phyloP scores from a whole-genome alignment of 2,329 filamentous ascomycete genomes.

The Colletotrichum tamarilloi region DNA sequence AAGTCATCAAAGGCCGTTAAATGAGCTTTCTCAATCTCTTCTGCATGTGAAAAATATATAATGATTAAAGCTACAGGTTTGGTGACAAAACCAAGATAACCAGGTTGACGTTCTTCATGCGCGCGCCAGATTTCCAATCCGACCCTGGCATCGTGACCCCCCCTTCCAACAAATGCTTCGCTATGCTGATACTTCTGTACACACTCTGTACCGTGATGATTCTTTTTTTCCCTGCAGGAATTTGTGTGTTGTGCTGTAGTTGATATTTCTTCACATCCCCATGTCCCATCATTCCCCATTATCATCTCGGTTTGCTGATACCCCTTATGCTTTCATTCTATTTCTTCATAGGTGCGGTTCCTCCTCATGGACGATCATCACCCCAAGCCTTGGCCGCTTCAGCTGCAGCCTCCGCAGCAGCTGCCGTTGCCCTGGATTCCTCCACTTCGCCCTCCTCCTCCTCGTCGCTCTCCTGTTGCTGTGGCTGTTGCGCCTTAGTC shows the following conservation, averaged over 20 bases:
- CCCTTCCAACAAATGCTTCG: background rate
- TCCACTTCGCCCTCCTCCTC: slow-evolving; percentile 9
- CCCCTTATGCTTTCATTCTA: background rate
- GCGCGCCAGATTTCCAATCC: background rate
- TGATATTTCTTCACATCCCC: background rate
- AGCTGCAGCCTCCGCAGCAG: slow-evolving; percentile 30
- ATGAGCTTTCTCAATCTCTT: no score
- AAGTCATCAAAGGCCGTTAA: background rate
- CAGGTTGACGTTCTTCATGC: no score
- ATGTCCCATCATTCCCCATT: background rate
- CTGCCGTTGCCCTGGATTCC: slow-evolving; percentile 21
- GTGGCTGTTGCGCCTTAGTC: background rate
- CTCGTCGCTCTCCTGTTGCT: slow-evolving; percentile 1
- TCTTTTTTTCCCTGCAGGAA: background rate
- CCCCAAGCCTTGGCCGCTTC: slow-evolving; percentile 33
- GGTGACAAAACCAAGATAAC: background rate
- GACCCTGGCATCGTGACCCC: background rate
- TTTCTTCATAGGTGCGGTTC: background rate
- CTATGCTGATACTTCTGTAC: slow-evolving; percentile 9
- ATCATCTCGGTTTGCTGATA: background rate
- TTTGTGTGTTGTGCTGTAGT: background rate
- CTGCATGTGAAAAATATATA: no score
- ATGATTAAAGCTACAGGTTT: slow-evolving; percentile 1
- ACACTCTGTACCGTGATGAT: background rate
- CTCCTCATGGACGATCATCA: background rate